These are phyloP conservation scores for Schizochytrium sp. DNA, from an alignment of 108 stramenopile species.

Conservation along the genomic window DNA sequence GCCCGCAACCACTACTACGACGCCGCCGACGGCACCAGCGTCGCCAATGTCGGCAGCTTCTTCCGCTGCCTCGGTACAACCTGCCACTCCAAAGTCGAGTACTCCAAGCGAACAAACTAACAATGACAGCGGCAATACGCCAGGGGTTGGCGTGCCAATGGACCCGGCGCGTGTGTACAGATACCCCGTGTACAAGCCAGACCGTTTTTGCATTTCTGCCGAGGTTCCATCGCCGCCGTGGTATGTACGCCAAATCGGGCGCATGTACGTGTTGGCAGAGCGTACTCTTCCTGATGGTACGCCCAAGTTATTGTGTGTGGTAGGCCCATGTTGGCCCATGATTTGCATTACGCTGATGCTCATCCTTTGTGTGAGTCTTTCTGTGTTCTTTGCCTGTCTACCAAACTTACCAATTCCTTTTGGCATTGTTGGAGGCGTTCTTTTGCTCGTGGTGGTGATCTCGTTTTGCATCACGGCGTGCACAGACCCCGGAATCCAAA, in stretches of 20 bases:
- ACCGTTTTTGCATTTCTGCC: not conserved
- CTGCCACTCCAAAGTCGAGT: no score
- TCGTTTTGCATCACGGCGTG: slow-evolving; percentile 48
- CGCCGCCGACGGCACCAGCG: no score
- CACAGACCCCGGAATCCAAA: slow-evolving; percentile 58
- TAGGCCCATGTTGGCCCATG: slow-evolving; percentile 88
- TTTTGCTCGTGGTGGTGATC: slow-evolving; percentile 33
- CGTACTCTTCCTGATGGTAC: not conserved
- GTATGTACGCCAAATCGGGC: not conserved
- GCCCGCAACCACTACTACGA: no score
- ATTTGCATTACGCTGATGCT: slow-evolving; percentile 73
- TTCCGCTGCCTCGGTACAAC: no score
- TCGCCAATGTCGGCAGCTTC: no score
- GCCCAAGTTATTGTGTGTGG: slow-evolving; percentile 8
- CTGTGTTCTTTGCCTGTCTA: slow-evolving; percentile 15
- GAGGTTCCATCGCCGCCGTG: not conserved
- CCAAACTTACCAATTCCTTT: slow-evolving; percentile 36
- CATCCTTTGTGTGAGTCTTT: slow-evolving; percentile 51
- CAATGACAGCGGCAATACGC: no score
- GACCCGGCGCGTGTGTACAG: not conserved
- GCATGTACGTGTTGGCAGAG: not conserved
- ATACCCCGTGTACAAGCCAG: not conserved
- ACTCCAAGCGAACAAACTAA: no score
- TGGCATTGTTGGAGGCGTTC: slow-evolving; percentile 5
- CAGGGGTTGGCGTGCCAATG: not conserved